These are phyloP conservation scores for Tillandsia fasciculata DNA, from an alignment of 176 grass and related monocot species.

Conservation along the genomic window DNA sequence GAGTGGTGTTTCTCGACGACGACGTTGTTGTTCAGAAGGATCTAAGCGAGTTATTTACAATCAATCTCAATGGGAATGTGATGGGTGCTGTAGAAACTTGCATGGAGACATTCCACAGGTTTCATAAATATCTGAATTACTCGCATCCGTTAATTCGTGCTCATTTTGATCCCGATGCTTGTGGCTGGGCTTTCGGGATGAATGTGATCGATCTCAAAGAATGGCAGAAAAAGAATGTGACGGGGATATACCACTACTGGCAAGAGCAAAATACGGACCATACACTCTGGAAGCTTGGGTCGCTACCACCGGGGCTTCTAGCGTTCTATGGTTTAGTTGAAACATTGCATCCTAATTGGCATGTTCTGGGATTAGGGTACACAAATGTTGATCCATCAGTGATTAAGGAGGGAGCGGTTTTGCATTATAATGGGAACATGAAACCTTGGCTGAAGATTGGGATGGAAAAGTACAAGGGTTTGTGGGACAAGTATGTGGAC, in stretches of 20 bases:
- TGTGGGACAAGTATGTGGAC: slow-evolving; percentile 96
- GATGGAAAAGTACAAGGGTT: slow-evolving; percentile 94
- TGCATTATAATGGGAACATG: slow-evolving; percentile 99
- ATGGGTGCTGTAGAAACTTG: slow-evolving; percentile 99
- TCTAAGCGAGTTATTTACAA: slow-evolving; percentile 58
- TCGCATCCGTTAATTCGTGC: slow-evolving; percentile 88
- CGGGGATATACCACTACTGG: slow-evolving; percentile 99
- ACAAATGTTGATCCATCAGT: slow-evolving; percentile 57
- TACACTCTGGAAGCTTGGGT: slow-evolving; percentile 95
- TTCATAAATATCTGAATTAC: slow-evolving; percentile 97
- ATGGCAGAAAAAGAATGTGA: slow-evolving; percentile 94
- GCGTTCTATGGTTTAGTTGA: slow-evolving; percentile 92
- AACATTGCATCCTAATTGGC: slow-evolving; percentile 82
- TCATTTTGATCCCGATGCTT: slow-evolving; percentile 98
- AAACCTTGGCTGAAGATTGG: slow-evolving; percentile 99
- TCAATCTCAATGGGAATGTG: slow-evolving; percentile 88
- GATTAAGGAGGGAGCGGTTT: slow-evolving; percentile 91
- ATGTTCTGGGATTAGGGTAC: slow-evolving; percentile 91
- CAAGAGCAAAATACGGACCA: slow-evolving; percentile 91
- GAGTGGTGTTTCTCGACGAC: slow-evolving; percentile 96
- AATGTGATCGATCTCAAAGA: slow-evolving; percentile 85
- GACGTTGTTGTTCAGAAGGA: slow-evolving; percentile 89
- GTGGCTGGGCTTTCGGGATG: slow-evolving; percentile 99
- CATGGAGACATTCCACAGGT: slow-evolving; percentile 99
- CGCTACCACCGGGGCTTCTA: slow-evolving; percentile 86